These are phyloP conservation scores for Tetradesmus obliquus DNA, from an alignment of 139 green algal genomes.

Conservation along the genomic window DNA sequence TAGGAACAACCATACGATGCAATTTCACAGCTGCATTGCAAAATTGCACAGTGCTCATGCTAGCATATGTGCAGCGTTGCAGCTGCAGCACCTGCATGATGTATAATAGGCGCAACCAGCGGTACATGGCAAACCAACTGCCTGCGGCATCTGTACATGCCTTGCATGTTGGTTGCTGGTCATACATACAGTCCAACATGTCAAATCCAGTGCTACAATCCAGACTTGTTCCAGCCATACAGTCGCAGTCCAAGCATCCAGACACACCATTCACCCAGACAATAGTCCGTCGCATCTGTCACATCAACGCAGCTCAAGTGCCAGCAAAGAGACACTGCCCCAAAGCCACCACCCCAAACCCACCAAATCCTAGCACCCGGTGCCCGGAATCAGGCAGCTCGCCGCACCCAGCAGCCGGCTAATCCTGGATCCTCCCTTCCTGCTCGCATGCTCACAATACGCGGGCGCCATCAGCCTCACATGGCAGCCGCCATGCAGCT, in stretches of 20 bases:
- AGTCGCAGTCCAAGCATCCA: too few relatives aligned
- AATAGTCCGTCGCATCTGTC: too few relatives aligned
- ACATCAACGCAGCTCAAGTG: too few relatives aligned
- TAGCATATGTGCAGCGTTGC: background rate
- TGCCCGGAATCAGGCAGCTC: conserved; percentile 36
- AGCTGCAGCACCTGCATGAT: background rate
- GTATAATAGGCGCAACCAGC: background rate
- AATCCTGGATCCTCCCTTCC: background rate
- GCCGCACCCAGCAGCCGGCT: conserved; percentile 22
- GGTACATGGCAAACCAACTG: too few relatives aligned
- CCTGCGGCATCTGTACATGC: too few relatives aligned
- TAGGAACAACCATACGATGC: background rate
- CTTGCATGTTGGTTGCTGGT: too few relatives aligned
- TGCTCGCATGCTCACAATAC: conserved; percentile 36
- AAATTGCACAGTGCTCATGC: background rate
- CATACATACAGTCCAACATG: too few relatives aligned
- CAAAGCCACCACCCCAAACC: too few relatives aligned
- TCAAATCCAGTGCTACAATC: too few relatives aligned
- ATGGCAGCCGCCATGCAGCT: conserved; percentile 2
- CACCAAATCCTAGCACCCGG: background rate
- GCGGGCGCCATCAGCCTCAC: conserved; percentile 39
- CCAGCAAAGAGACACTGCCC: too few relatives aligned
- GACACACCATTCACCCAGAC: too few relatives aligned
- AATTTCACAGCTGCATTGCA: background rate
- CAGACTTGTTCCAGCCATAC: too few relatives aligned